Percentiles rank a stretch among this genome's conserved stretches.
Evolutionary conservation across 108 stramenopile genomes (phyloP).

Genomic region (Tribonema minus): DNA sequence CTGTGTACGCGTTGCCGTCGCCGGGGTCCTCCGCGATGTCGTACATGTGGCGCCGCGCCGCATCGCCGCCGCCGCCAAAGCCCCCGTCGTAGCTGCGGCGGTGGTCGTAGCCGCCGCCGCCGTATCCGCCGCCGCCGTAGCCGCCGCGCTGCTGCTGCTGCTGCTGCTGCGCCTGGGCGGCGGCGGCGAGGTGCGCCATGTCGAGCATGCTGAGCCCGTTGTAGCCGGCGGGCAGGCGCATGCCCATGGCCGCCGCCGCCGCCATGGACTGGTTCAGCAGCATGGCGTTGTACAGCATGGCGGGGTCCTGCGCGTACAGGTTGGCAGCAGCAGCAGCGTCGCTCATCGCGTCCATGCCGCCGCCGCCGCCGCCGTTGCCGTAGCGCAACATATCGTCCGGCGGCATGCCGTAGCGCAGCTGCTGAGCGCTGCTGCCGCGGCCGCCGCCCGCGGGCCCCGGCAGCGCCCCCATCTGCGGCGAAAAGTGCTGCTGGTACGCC

Average conservation of each 20-base stretch:
- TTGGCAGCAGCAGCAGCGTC: background rate
- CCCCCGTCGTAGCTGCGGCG: background rate
- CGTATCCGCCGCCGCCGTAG: background rate
- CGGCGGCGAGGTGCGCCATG: slow-evolving; percentile 23
- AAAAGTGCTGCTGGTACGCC: no score
- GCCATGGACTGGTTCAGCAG: slow-evolving; percentile 37
- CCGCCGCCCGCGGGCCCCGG: slow-evolving; percentile 1
- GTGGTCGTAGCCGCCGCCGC: background rate
- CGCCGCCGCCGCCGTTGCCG: background rate
- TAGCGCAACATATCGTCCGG: background rate
- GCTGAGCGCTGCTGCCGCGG: background rate
- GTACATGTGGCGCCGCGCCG: no score
- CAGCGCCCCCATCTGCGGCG: background rate
- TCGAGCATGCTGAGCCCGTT: slow-evolving; percentile 37
- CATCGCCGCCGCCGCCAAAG: background rate
- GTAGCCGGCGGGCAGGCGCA: slow-evolving; percentile 16
- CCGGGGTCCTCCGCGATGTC: slow-evolving; percentile 17
- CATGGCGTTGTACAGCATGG: slow-evolving; percentile 11
- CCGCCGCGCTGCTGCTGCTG: background rate
- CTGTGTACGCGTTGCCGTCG: slow-evolving; percentile 65
- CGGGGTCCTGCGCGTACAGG: slow-evolving; percentile 13
- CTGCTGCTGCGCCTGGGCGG: slow-evolving; percentile 25
- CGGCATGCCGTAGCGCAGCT: background rate
- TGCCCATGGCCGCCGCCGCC: slow-evolving; percentile 16
- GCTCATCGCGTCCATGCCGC: background rate